Percentiles rank a stretch among this genome's conserved stretches.
phyloP scores from a whole-genome alignment of 257 asterid species.

The Solanum chaucha region DNA sequence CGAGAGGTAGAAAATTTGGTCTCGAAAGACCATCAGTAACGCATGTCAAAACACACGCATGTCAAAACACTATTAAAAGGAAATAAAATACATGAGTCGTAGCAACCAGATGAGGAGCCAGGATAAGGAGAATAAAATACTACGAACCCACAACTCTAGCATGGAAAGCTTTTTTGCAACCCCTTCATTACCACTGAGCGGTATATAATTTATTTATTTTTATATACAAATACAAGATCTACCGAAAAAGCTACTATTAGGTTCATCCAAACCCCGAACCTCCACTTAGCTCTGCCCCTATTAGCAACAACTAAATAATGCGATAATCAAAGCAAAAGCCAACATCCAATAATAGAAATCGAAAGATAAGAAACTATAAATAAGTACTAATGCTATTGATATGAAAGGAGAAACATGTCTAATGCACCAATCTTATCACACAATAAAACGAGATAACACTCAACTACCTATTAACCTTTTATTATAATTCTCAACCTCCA shows the following conservation, averaged over 20 bases:
- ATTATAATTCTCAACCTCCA: not conserved
- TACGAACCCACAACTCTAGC: not conserved
- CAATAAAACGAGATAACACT: not conserved
- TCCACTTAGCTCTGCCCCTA: accelerated
- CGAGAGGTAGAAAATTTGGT: not conserved
- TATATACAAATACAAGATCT: too few relatives aligned
- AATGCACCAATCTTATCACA: not conserved
- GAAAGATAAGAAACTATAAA: accelerated
- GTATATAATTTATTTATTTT: too few relatives aligned
- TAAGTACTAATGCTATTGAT: not conserved
- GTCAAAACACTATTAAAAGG: not conserved
- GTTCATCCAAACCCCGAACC: too few relatives aligned
- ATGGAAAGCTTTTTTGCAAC: not conserved
- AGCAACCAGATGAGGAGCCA: not conserved
- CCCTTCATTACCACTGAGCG: not conserved
- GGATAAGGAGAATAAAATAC: not conserved
- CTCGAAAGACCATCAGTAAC: too few relatives aligned
- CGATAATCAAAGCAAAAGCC: not conserved
- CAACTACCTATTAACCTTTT: not conserved
- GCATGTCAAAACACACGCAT: not conserved
- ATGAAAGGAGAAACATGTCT: not conserved
- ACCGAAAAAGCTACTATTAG: too few relatives aligned
- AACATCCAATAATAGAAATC: not conserved
- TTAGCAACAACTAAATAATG: not conserved
- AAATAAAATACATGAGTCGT: not conserved